Percentiles rank a stretch among this genome's conserved stretches.
These are phyloP conservation scores for Sutorius eximius DNA, from an alignment of 1,284 basidiomycete species.

Conservation along the genomic window DNA sequence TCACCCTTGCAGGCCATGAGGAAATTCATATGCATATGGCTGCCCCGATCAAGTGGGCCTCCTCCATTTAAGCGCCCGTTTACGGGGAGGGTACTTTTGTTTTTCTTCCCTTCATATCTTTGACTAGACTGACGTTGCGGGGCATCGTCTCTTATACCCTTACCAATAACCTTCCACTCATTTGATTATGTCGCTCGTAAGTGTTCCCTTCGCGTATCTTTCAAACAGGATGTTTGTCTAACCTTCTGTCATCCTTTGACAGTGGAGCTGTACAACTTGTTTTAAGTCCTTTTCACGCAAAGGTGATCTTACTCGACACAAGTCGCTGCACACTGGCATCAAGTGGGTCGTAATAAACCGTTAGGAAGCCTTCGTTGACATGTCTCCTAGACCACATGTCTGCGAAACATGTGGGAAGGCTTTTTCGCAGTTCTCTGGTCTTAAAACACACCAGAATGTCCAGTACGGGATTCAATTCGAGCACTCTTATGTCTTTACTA, in stretches of 20 bases:
- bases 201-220: background rate
- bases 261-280: constrained; percentile 43
- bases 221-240: background rate
- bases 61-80: constrained; percentile 24
- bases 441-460: constrained; percentile 58
- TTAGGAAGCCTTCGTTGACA: background rate
- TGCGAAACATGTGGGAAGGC: constrained; percentile 48
- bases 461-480: constrained; percentile 46
- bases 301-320: constrained; percentile 55
- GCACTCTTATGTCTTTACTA: constrained; percentile 6
- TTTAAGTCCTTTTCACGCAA: constrained; percentile 47
- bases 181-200: constrained; percentile 30
- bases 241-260: constrained; percentile 2
- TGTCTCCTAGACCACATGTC: constrained; percentile 41
- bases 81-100: constrained; percentile 1
- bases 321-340: constrained; percentile 43
- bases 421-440: constrained; percentile 54
- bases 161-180: background rate
- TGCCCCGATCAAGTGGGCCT: constrained; percentile 8
- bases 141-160: constrained; percentile 40
- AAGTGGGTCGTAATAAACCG: constrained; percentile 38
- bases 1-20: constrained; percentile 5
- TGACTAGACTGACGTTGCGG: constrained; percentile 36
- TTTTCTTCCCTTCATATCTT: constrained; percentile 7
- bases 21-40: constrained; percentile 4